Evolutionary conservation across 805 yeast species (phyloP).

Genomic region (Pichia rugopelliculosa): DNA sequence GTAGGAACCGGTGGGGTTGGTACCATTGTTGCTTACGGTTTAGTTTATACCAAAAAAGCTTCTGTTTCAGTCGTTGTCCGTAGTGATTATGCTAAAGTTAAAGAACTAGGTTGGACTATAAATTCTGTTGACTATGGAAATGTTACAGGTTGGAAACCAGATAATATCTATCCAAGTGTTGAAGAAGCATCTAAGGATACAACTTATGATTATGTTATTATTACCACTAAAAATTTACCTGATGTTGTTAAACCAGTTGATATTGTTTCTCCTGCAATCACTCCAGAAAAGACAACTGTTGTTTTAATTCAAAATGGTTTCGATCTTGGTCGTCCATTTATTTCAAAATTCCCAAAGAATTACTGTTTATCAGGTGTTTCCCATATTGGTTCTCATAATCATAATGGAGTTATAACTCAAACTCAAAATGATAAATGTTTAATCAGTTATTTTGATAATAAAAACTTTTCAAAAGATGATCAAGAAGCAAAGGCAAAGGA

Average conservation of each 20-base stretch:
- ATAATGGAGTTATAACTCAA: slow-evolving; percentile 26
- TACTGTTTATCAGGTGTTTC: slow-evolving; percentile 57
- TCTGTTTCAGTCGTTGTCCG: slow-evolving; percentile 58
- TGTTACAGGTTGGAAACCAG: slow-evolving; percentile 49
- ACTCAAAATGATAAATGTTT: slow-evolving; percentile 38
- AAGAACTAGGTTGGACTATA: slow-evolving; percentile 43
- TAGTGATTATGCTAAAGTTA: slow-evolving; percentile 44
- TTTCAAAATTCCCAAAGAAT: slow-evolving; percentile 42
- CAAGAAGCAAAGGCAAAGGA: slow-evolving; percentile 33
- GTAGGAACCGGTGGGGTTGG: slow-evolving; percentile 88
- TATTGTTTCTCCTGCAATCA: slow-evolving; percentile 42
- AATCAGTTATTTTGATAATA: slow-evolving; percentile 46
- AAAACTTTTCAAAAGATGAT: slow-evolving; percentile 25
- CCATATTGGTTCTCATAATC: slow-evolving; percentile 37
- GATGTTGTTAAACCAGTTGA: slow-evolving; percentile 48
- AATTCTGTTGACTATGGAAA: slow-evolving; percentile 57
- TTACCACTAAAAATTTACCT: slow-evolving; percentile 24
- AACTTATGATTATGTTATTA: slow-evolving; percentile 47
- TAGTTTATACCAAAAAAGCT: slow-evolving; percentile 39
- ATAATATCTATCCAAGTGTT: slow-evolving; percentile 25
- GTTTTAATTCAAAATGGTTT: slow-evolving; percentile 62
- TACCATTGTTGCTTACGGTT: slow-evolving; percentile 58
- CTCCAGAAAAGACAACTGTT: slow-evolving; percentile 37
- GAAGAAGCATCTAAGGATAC: slow-evolving; percentile 34
- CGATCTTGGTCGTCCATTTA: slow-evolving; percentile 51